Conservation (phyloP, 2,329 filamentous ascomycete species). For the Dothideomycetes sp. region DNA sequence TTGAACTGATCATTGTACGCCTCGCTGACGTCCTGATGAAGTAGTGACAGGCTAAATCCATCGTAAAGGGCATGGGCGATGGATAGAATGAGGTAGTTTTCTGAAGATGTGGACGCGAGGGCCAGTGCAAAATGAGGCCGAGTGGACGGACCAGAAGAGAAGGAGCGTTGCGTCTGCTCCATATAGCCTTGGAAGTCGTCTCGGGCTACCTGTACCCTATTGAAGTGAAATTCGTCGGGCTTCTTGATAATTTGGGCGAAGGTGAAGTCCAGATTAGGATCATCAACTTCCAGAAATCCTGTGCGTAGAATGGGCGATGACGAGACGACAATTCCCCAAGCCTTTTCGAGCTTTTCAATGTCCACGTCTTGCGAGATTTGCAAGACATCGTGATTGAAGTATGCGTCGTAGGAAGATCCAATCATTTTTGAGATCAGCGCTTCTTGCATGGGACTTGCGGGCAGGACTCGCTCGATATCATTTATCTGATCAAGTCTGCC, state of each 20-base stretch:
- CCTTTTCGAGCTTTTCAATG: slow-evolving; percentile 41
- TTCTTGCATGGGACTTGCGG: slow-evolving; percentile 75
- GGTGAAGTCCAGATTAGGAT: slow-evolving; percentile 42
- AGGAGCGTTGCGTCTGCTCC: slow-evolving; percentile 25
- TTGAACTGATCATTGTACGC: slow-evolving; percentile 45
- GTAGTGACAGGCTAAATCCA: slow-evolving; percentile 66
- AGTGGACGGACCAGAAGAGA: slow-evolving; percentile 6
- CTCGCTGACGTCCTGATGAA: slow-evolving; percentile 60
- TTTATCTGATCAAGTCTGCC: slow-evolving; percentile 5
- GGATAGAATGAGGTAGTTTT: slow-evolving; percentile 48
- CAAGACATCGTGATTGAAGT: slow-evolving; percentile 78
- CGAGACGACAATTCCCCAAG: slow-evolving; percentile 51
- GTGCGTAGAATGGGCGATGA: slow-evolving; percentile 65
- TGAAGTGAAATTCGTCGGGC: slow-evolving; percentile 23
- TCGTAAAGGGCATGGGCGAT: slow-evolving; percentile 85
- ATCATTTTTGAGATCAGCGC: slow-evolving; percentile 77
- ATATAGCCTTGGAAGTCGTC: slow-evolving; percentile 11
- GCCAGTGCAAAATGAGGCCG: slow-evolving; percentile 25
- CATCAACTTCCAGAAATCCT: slow-evolving; percentile 55
- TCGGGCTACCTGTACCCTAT: slow-evolving; percentile 12
- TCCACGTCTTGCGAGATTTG: slow-evolving; percentile 47
- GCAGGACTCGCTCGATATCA: slow-evolving; percentile 50
- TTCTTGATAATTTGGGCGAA: slow-evolving; percentile 46
- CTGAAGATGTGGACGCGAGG: slow-evolving; percentile 21
- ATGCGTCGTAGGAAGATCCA: slow-evolving; percentile 59